Conservation (phyloP, 345 rosid species). For the Clarkia xantiana region DNA sequence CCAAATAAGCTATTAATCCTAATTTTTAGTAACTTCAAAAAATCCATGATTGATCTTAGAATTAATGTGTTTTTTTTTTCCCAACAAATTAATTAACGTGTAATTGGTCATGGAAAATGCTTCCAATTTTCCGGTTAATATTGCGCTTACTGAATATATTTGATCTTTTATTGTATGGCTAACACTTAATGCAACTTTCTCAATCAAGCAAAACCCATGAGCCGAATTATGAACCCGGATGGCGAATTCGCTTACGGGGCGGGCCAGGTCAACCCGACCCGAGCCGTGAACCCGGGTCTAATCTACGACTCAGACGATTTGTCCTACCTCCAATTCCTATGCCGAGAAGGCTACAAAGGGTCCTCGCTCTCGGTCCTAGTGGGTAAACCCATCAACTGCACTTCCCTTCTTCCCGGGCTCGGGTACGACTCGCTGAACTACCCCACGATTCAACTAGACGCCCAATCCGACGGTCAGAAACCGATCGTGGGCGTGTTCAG, state of each 20-base stretch:
- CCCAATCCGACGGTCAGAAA: conserved; percentile 11
- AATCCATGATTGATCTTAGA: not conserved
- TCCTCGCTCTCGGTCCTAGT: conserved; percentile 36
- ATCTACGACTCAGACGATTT: conserved; percentile 61
- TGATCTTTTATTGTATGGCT: conserved; percentile 1
- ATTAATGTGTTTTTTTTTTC: not conserved
- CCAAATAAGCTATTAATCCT: no score
- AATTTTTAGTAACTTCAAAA: no score
- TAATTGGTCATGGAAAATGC: no score
- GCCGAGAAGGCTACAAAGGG: conserved; percentile 57
- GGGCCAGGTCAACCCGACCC: conserved; percentile 59
- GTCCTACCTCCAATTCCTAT: conserved; percentile 69
- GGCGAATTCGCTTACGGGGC: conserved; percentile 80
- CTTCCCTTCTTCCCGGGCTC: conserved; percentile 49
- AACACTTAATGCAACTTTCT: not conserved
- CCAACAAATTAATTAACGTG: no score
- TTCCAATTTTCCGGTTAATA: no score
- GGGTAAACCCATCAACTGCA: conserved; percentile 50
- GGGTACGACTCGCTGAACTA: conserved; percentile 75
- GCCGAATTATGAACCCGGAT: conserved; percentile 29
- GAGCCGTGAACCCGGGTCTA: conserved; percentile 55
- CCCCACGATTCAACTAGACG: conserved; percentile 59
- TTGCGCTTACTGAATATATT: no score
- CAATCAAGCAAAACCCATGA: conserved; percentile 50
- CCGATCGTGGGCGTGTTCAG: conserved; percentile 32